Evolutionary conservation across 2,329 filamentous ascomycete species (phyloP).

Genomic region (Fusarium longipes): DNA sequence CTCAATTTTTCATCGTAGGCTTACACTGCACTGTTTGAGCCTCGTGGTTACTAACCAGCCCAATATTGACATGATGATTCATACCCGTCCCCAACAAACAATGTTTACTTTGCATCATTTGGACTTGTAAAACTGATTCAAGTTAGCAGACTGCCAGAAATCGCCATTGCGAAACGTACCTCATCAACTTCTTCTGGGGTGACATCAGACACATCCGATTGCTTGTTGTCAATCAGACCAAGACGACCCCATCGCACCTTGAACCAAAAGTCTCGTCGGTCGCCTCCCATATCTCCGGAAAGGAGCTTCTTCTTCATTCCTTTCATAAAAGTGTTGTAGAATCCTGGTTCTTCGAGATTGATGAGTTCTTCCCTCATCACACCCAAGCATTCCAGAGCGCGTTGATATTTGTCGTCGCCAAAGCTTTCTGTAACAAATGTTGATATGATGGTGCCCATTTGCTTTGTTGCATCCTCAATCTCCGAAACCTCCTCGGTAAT

Average conservation of each 20-base stretch:
- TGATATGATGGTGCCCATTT: conserved; percentile 79
- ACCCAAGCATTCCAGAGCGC: conserved; percentile 78
- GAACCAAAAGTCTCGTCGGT: conserved; percentile 86
- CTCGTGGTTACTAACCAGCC: background rate
- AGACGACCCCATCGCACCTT: conserved; percentile 73
- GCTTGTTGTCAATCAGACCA: conserved; percentile 75
- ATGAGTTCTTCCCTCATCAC: conserved; percentile 83
- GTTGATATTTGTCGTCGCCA: conserved; percentile 78
- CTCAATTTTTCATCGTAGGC: background rate
- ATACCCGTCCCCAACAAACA: background rate
- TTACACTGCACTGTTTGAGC: background rate
- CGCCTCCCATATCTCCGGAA: conserved; percentile 76
- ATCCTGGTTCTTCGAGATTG: conserved; percentile 76
- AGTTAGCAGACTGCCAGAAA: conserved; percentile 41
- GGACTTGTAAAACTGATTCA: conserved; percentile 53
- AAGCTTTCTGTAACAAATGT: conserved; percentile 77
- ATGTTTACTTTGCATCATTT: conserved; percentile 37
- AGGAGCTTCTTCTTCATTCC: conserved; percentile 79
- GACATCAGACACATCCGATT: conserved; percentile 73
- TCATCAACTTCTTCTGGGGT: conserved; percentile 76
- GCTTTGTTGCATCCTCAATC: conserved; percentile 75
- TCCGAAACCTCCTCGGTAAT: conserved; percentile 68
- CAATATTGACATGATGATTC: conserved; percentile 5
- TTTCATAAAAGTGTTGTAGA: conserved; percentile 80
- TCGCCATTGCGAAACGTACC: conserved; percentile 51